phyloP scores from a whole-genome alignment of 108 stramenopile species.

The Skeletonema menzelii region DNA sequence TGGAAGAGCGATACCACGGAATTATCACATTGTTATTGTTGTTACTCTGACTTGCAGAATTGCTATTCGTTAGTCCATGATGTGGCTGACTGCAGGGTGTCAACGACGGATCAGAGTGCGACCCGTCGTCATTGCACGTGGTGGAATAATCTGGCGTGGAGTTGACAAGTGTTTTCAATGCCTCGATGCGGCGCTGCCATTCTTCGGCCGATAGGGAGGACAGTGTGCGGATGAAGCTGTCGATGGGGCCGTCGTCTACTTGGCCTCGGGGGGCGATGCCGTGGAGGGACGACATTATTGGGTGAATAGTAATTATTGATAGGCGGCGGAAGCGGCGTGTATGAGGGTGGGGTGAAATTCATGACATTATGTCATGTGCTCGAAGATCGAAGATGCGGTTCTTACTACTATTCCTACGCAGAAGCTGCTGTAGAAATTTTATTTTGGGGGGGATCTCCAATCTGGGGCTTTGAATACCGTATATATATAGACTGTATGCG shows the following conservation, averaged over 20 bases:
- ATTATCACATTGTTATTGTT: background rate
- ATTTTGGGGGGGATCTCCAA: no score
- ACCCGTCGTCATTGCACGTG: constrained; percentile 12
- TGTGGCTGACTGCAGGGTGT: background rate
- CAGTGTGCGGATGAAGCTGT: constrained; percentile 51
- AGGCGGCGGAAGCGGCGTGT: no score
- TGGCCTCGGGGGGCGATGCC: background rate
- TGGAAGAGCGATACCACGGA: constrained; percentile 70
- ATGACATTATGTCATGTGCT: no score
- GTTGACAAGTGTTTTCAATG: constrained; percentile 51
- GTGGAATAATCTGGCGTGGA: constrained; percentile 60
- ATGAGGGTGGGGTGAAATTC: no score
- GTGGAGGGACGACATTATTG: no score
- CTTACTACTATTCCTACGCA: no score
- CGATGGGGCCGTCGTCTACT: constrained; percentile 60
- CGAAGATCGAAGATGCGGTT: no score
- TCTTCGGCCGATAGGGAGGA: constrained; percentile 59
- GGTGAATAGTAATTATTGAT: no score
- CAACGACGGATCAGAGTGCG: background rate
- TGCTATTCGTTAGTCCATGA: no score
- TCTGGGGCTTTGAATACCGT: no score
- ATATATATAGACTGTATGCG: no score
- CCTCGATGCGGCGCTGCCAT: constrained; percentile 69
- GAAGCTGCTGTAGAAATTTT: no score
- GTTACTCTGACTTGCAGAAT: background rate